Evolutionary conservation across 345 rosid genomes (phyloP), one percentile per base, ranked within the genome.

Genomic region (Hevea brasiliensis): DNA sequence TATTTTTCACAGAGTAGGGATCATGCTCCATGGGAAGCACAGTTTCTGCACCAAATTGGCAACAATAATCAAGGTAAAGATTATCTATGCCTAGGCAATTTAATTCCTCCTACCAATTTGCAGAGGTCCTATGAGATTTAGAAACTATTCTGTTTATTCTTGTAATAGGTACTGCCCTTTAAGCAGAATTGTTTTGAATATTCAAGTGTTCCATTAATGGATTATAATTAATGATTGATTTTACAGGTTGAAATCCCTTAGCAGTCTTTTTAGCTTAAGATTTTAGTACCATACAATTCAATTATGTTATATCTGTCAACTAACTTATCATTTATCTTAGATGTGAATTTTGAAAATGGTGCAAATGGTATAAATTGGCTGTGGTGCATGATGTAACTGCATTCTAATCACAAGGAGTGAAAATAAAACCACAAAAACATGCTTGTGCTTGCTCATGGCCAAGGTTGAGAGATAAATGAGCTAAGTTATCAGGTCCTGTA

Each of bases 21-120:
- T 90, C 75, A 75, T 90, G 84, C 87, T 88, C 58, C 89, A 83
- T 24, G 92, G 92, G 64, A 85, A 81, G 76, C 84, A 61, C 55
- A 62, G 79, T 51, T 90, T 88, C 78, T 86, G 79, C 84, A 65
- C 79, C 71, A 85, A 86, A 74, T 85, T 85, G 65, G 72, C 89
- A 18, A 61, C 74, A 50, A 68, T 85, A 70, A 77, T 90, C 80
- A 85, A 82, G 89, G 92, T 88, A 74, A 76, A 14, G 24, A 26
- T 41, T 66, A 17, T 57, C 41, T 27, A 11, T 29, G 5, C 9
- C 37, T 32, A 47, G 26, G 57, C 1, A 50, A 55, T 40, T 63
- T 63, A 35, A 15, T 0, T n/a, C 56, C 17, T 61, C 44, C 45
- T 18, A 35, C 45, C 45, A 18, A 61, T 61, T 8, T 48, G 53